Base-by-base conservation (phyloP, 2,329 filamentous ascomycete genomes). In the Botryosphaeria dothidea region DNA sequence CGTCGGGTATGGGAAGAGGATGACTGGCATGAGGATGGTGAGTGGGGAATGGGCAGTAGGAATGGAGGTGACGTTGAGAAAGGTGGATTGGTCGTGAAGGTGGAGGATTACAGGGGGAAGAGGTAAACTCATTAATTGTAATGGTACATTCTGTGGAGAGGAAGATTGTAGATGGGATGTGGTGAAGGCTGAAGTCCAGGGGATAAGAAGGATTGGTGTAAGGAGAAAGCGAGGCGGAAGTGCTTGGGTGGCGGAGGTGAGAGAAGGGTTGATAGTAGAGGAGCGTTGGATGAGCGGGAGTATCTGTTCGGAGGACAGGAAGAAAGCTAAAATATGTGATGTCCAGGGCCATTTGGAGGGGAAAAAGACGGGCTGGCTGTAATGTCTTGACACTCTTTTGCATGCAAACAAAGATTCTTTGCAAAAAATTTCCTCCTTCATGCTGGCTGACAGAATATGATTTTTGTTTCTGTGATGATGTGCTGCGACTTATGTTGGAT, bases 331-430 rank as follows among this genome's bases (percentile, higher is more conserved):
- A 58, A 58, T 58, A 45, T 31, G 13, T 43, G 36, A 58, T 21
- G 54, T 58, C 54, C 25, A 19, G 23, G 38, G 15, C 38, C 25
- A 19, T 29, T 23, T 43, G 13, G 19, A 4, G 46, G 15, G 9
- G 7, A n/a, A 29, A 25, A 17, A 23, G 45, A 34, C 21, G 13
- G 36, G 36, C 54, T 58, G 54, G 54, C n/a, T 19, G 8, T 58
- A 58, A 58, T 58, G 54, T 58, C 36, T 41, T 43, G 7, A 58
- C 54, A 17, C 3, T 58, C 54, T 23, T 41, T 58, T 27, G 17
- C 43, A 58, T 43, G 36, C 31, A 19, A 45, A 58, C 27, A 38
- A 41, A 17, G 15, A 36, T 41, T n/a, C 11, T 29, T 15, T 15
- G 25, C 25, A 3, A 48, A 3, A 15, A n/a, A 4, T 9, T 3